Conservation (phyloP, 2,329 filamentous ascomycete species). For the Beauveria sp. region DNA sequence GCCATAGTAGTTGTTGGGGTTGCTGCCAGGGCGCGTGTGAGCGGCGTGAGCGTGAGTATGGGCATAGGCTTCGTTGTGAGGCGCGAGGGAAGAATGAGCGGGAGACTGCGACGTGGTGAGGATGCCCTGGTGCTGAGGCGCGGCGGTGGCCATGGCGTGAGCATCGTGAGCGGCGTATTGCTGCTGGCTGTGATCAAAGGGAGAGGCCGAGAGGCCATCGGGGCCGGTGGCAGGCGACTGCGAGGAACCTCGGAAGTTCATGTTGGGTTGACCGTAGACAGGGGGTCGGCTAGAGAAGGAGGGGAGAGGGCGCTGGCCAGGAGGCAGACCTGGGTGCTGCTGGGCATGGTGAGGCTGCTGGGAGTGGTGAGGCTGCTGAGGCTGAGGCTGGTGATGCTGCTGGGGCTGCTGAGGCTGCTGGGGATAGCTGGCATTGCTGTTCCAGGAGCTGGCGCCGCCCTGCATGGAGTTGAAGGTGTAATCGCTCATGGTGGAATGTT, state of each 20-base stretch:
- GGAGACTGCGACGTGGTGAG: conserved; percentile 19
- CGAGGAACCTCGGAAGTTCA: conserved; percentile 22
- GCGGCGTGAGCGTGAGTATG: conserved; percentile 35
- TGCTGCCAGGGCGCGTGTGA: conserved; percentile 43
- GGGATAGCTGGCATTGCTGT: not conserved
- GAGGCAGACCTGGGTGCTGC: not conserved
- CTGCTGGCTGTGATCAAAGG: conserved; percentile 60
- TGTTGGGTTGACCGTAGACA: conserved; percentile 20
- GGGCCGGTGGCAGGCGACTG: conserved; percentile 44
- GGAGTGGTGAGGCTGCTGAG: too few relatives aligned
- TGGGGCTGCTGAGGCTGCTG: too few relatives aligned
- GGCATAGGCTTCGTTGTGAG: not conserved
- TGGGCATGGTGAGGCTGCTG: too few relatives aligned
- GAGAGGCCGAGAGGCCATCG: conserved; percentile 57
- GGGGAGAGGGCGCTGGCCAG: conserved; percentile 20
- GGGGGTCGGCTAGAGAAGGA: conserved; percentile 14
- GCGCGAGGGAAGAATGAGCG: conserved; percentile 25
- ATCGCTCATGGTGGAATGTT: conserved; percentile 39
- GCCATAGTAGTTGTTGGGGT: conserved; percentile 52
- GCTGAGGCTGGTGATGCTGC: too few relatives aligned
- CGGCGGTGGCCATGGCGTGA: conserved; percentile 13
- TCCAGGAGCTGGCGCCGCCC: not conserved
- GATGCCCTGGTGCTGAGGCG: conserved; percentile 5
- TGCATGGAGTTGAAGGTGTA: conserved; percentile 42
- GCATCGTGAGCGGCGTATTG: conserved; percentile 38